Evolutionary conservation across 2,329 filamentous ascomycete species (phyloP).

Genomic region (Nigrospora osmanthi): DNA sequence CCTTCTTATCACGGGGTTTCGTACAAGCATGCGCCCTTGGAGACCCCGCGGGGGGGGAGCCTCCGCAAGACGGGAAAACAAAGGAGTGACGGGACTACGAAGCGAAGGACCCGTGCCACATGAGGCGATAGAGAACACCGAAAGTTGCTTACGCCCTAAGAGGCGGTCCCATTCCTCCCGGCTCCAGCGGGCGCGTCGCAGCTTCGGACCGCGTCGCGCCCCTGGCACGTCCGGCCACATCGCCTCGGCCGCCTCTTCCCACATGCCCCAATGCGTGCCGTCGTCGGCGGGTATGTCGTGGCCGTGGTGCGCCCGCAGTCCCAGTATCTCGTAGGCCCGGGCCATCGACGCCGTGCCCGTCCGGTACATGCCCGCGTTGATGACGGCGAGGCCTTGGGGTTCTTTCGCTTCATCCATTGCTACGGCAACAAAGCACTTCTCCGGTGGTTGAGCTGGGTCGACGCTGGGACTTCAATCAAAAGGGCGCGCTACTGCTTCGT

Average conservation of each 20-base stretch:
- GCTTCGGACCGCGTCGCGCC: neutral
- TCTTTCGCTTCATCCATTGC: too few species aligned
- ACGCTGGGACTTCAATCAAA: too few species aligned
- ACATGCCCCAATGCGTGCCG: conserved; percentile 8
- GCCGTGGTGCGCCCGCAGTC: conserved; percentile 2
- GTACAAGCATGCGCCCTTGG: too few species aligned
- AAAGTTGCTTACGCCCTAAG: neutral
- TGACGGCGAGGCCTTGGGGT: neutral
- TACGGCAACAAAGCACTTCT: too few species aligned
- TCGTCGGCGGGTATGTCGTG: conserved; percentile 2
- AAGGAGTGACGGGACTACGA: too few species aligned
- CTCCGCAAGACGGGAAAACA: too few species aligned
- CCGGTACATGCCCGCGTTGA: conserved; percentile 7
- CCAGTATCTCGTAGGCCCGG: conserved; percentile 7
- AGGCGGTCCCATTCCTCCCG: conserved; percentile 6
- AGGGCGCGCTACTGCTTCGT: too few species aligned
- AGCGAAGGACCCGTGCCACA: too few species aligned
- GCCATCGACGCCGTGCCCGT: conserved; percentile 8
- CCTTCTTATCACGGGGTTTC: neutral
- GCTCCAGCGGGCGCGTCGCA: neutral
- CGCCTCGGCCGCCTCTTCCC: conserved; percentile 9
- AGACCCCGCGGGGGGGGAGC: too few species aligned
- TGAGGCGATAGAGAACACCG: too few species aligned
- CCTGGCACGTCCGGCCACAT: conserved; percentile 4
- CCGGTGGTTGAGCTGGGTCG: too few species aligned